These are phyloP conservation scores for Cutaneotrichosporon sp. DNA, from an alignment of 1,284 basidiomycete species.

Conservation along the genomic window DNA sequence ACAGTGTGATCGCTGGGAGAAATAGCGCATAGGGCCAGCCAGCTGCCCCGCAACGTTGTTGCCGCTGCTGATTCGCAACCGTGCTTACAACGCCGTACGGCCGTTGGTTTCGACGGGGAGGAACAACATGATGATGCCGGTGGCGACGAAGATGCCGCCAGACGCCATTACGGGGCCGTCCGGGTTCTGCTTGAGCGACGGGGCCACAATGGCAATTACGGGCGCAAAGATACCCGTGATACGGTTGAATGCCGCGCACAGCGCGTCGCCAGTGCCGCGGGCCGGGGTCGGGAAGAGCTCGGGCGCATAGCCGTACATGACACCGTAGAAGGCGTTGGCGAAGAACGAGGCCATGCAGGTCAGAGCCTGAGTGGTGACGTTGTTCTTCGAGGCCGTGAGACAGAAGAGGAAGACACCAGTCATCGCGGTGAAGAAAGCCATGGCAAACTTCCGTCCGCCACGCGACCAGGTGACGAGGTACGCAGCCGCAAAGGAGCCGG, in stretches of 20 bases:
- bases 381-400: constrained; percentile 61
- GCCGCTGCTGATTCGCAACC: background rate
- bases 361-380: constrained; percentile 58
- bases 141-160: constrained; percentile 59
- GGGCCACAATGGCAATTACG: constrained; percentile 36
- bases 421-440: constrained; percentile 58
- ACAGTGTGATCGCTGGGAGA: background rate
- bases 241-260: constrained; percentile 60
- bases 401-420: constrained; percentile 63
- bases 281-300: constrained; percentile 66
- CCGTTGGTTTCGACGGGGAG: constrained; percentile 63
- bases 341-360: constrained; percentile 60
- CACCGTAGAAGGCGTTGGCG: constrained; percentile 57
- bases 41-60: background rate
- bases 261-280: constrained; percentile 64
- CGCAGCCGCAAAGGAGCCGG: constrained; percentile 62
- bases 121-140: constrained; percentile 56
- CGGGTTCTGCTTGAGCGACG: constrained; percentile 29
- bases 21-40: background rate
- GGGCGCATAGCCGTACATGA: constrained; percentile 64
- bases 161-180: constrained; percentile 62
- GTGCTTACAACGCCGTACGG: constrained; percentile 30
- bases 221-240: constrained; percentile 57
- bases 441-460: constrained; percentile 59
- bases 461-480: constrained; percentile 59